Base-by-base conservation (phyloP, 1,139 yeast species). In the Meyerozyma guilliermondii region DNA sequence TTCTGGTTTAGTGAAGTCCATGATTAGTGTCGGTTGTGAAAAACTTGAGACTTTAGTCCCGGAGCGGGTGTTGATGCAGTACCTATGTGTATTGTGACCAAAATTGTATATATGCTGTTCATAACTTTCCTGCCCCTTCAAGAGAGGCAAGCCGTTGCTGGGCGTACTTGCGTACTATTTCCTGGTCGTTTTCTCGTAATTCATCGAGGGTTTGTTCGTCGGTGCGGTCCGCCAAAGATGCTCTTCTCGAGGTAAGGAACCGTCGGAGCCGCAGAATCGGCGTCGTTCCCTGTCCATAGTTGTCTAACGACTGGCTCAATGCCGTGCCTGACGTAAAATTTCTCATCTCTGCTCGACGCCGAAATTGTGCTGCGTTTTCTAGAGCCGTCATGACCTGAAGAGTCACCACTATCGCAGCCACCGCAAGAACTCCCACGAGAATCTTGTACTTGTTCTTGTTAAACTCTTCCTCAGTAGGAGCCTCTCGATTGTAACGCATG, bases 1-100 rank as follows among this genome's bases (percentile, higher is more conserved):
- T 38, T 83, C 85, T 11, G 96, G 94, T 51, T 81, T 79, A 63
- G 79, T 76, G 62, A 91, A 91, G 63, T 92, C 95, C 97, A 92
- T 89, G 35, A 41, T 58, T 47, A 30, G 26, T 28, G 39, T 4
- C 10, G 10, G 18, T 13, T 5, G 7, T 20, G 7, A 20, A 20
- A 20, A 20, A 20, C 22, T 20, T 20, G 22, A 20, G 22, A 20
- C 22, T 20, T n/a, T n/a, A n/a, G n/a, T n/a, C n/a, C n/a, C n/a
- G n/a, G n/a, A n/a, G 33, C 13, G 18, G 33, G 33, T 8, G 9
- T 29, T 29, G 33, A 14, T 29, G 33, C 33, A 29, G 33, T 29
- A 29, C 33, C 33, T 10, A 26, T 26, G 4, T 26, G 13, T 26
- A 26, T 26, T 26, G 28, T 26, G 7, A 23, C 27, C 9, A 23